A percentile compares a stretch with the other conserved stretches of the same genome.
These are phyloP conservation scores for Lactarius quietus DNA, from an alignment of 768 basidiomycete species.

Conservation along the genomic window DNA sequence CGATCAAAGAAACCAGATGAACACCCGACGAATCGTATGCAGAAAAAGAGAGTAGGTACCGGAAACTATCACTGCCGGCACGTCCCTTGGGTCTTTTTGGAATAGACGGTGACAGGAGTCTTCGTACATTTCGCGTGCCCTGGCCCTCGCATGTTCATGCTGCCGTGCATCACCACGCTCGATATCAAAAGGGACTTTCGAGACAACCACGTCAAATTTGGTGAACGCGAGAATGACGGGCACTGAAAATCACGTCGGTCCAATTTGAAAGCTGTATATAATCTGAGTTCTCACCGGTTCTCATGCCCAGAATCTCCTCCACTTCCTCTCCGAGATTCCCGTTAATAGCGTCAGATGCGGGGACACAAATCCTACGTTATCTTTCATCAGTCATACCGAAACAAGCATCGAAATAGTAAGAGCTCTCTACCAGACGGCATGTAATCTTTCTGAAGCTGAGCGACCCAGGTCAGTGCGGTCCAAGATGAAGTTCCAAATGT, in stretches of 20 bases:
- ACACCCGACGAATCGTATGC: background rate
- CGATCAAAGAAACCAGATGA: background rate
- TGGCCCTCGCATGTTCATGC: background rate
- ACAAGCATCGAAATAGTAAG: background rate
- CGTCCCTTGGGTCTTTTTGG: background rate
- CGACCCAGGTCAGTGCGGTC: background rate
- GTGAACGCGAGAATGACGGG: constrained; percentile 8
- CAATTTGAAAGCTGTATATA: background rate
- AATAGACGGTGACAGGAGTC: background rate
- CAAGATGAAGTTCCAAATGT: constrained; percentile 8
- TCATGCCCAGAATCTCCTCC: constrained; percentile 5
- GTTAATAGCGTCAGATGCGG: background rate
- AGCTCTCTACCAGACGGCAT: constrained; percentile 6
- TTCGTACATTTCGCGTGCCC: background rate
- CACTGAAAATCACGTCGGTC: background rate
- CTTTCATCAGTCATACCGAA: too few species aligned
- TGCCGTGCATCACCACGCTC: background rate
- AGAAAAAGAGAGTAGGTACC: background rate
- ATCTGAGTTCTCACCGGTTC: background rate
- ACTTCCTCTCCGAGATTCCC: constrained; percentile 5
- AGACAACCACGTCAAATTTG: constrained; percentile 5
- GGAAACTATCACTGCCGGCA: background rate
- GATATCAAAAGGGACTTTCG: background rate
- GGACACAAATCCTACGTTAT: constrained; percentile 8
- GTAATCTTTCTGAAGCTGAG: background rate